phyloP scores from a whole-genome alignment of 176 grass and related monocot species.

The Poa annua region DNA sequence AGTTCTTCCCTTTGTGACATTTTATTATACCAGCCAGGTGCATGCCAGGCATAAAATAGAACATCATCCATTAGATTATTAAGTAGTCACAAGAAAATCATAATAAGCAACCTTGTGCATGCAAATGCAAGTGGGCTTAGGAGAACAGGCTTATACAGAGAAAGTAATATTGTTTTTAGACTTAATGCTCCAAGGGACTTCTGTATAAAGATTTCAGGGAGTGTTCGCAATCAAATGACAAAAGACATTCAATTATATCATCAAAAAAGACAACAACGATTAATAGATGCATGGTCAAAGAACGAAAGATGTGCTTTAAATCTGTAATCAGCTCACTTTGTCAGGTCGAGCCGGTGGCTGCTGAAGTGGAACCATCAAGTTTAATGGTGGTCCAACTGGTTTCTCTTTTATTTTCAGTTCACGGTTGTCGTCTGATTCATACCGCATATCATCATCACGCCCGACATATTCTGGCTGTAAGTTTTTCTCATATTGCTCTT shows the following conservation, averaged over 20 bases:
- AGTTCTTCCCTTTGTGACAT: conserved; percentile 22
- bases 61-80: conserved; percentile 18
- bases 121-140: conserved; percentile 1
- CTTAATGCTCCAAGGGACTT: background rate
- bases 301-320: conserved; percentile 25
- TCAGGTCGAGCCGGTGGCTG: conserved; percentile 68
- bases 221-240: conserved; percentile 29
- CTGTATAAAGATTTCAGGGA: background rate
- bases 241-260: conserved; percentile 25
- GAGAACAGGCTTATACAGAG: background rate
- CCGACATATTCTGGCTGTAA: conserved; percentile 72
- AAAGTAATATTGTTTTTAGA: background rate
- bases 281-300: background rate
- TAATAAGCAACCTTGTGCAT: conserved; percentile 4
- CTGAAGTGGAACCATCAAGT: conserved; percentile 70
- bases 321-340: conserved; percentile 55
- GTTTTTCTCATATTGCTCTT: conserved; percentile 70
- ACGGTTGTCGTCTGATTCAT: conserved; percentile 79
- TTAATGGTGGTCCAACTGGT: conserved; percentile 81
- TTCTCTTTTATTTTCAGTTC: conserved; percentile 84
- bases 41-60: background rate
- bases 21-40: conserved; percentile 24
- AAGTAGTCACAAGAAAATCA: conserved; percentile 17
- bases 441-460: conserved; percentile 67
- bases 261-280: background rate